These are phyloP conservation scores for Trametes polyzona DNA, from an alignment of 1,284 basidiomycete species.

Conservation along the genomic window DNA sequence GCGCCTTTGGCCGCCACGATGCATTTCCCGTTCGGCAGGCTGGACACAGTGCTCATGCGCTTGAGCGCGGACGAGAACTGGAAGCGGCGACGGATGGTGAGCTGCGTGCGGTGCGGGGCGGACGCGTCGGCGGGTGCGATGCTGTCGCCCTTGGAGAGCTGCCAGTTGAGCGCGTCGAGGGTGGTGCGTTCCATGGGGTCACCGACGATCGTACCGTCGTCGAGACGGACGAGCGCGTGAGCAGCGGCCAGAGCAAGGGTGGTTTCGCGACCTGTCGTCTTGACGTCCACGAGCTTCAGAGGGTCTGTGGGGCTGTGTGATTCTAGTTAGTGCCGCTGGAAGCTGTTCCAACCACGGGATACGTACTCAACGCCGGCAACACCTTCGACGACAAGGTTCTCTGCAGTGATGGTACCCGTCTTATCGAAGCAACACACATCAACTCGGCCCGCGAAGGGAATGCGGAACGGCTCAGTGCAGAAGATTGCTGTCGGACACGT, in stretches of 20 bases:
- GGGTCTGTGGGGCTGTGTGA: constrained; percentile 55
- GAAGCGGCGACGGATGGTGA: constrained; percentile 87
- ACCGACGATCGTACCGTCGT: constrained; percentile 92
- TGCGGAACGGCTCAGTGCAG: constrained; percentile 97
- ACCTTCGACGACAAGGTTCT: constrained; percentile 93
- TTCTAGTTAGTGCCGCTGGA: constrained; percentile 15
- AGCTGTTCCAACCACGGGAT: not conserved
- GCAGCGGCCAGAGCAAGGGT: constrained; percentile 91
- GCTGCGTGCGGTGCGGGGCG: constrained; percentile 59
- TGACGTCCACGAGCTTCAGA: constrained; percentile 77
- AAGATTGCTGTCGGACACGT: constrained; percentile 74
- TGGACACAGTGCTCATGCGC: constrained; percentile 91
- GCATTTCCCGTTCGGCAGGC: constrained; percentile 61
- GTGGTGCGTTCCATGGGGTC: constrained; percentile 99
- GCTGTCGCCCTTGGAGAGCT: constrained; percentile 80
- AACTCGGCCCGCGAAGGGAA: constrained; percentile 90
- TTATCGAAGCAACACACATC: constrained; percentile 99
- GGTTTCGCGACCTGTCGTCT: constrained; percentile 77
- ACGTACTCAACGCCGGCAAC: constrained; percentile 85
- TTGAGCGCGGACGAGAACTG: constrained; percentile 96
- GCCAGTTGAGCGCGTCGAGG: constrained; percentile 91
- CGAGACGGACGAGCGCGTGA: constrained; percentile 92
- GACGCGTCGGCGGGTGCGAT: constrained; percentile 61
- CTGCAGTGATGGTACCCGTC: constrained; percentile 95
- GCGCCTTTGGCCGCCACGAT: constrained; percentile 89